Base-by-base conservation (phyloP, 495 filamentous ascomycete species). In the Hypoxylon intermedium region DNA sequence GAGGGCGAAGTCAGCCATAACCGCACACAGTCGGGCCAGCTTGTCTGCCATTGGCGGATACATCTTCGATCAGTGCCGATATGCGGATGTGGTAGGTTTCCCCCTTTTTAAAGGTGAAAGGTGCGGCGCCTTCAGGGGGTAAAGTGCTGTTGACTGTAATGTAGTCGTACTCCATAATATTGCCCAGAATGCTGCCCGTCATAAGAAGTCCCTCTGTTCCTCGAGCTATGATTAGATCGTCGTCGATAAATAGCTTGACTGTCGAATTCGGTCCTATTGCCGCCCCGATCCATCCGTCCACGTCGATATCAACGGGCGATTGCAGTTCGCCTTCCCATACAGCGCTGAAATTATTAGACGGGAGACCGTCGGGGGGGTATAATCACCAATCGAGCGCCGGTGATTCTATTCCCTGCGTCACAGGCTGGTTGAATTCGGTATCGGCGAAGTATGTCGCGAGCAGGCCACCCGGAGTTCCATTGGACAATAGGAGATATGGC, bases 301-400 rank as follows among this genome's bases (percentile, higher is more conserved):
- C 67, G 20, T 74, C 69, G 9, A 53, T 38, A 44, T 77, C 74
- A 3, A 75, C 71, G 2, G 70, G 74, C 0, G 74, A 68, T 41
- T 67, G 41, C 18, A 79, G 40, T 15, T 69, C 60, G 11, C 74
- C 75, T 49, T 77, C 75, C 75, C 73, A 78, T 9, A 69, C 56
- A 9, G 69, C 75, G 37, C 76, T 78, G 54, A 77, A 79, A 47
- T 76, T 76, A 48, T 77, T 78, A 1, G 73, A 75, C 9, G 75
- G 54, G 6, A 77, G 65, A 2, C 73, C 75, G 0, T 68, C 63
- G 4, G 75, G 75, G 2, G 75, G 74, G 43, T 77, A 78, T 18
- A 77, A 24, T 1, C 75, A 75, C 74, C 76, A 78, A 19, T 77
- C 73, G 1, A 74, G 65, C 18, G 72, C 72, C 0, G 76, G 76